Base-by-base conservation (phyloP, 768 basidiomycete species). In the Tylopilus subfusipes region DNA sequence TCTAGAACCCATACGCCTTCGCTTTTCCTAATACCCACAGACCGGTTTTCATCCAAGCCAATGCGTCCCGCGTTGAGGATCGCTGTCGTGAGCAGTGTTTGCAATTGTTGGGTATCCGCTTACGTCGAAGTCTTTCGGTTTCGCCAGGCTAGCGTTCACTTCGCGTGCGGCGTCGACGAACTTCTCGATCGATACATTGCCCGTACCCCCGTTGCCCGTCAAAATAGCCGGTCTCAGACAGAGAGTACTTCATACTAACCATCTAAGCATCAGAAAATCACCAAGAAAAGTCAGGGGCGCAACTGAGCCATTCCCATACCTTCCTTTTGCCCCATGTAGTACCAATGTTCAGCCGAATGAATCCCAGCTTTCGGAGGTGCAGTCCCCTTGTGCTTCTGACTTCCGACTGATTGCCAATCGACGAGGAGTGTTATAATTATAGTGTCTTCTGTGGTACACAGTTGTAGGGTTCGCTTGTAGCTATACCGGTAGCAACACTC, bases 181-280 rank as follows among this genome's bases (percentile, higher is more conserved):
- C 72, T 90, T 94, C 72, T 93, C 93, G 62, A 95, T 90, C 18
- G 90, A 93, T 63, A 95, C 76, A 68, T 96, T n/a, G 85, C 56
- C 90, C 94, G 70, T 97, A 97, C 16, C 93, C 93, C 53, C 87
- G 82, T 73, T 95, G 94, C 27, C 94, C 94, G 65, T 96, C 94
- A 67, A 97, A 96, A 72, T 92, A 88, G 7, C 93, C 94, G 52
- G 82, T 88, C 73, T 90, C 90, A 50, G 90, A 92, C 5, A 92
- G 90, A 36, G 91, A 88, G 72, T 96, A 96, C 65, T 95, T 96
- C 88, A 96, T 95, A 75, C 90, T 90, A 68, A 11, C 16, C 42
- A 36, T 52, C 27, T 33, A 51, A 5, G 33, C 36, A 61, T 55
- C 50, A 55, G 54, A 24, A 54, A 58, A 18, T 25, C 13, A 42